Conservation (phyloP, 139 green algal genomes). For the Tetradesmus lagerheimii region DNA sequence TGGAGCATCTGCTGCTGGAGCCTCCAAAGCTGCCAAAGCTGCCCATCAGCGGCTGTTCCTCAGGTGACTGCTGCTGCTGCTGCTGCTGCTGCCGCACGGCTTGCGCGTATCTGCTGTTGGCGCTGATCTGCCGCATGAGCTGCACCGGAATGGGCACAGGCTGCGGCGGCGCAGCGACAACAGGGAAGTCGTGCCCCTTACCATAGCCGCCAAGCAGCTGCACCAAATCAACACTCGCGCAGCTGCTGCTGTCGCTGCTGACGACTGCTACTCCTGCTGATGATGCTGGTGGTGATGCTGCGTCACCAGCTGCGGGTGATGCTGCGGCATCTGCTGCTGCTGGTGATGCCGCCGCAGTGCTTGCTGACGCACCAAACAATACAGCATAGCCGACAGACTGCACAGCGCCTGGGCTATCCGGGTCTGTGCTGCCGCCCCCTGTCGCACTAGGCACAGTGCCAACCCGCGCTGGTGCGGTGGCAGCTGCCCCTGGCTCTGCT, state of each 20-base stretch:
- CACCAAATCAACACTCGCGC: too few species aligned
- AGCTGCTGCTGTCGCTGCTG: too few species aligned
- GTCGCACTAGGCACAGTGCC: too few species aligned
- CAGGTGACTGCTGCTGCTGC: neutral
- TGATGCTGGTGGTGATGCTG: neutral
- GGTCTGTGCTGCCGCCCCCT: neutral
- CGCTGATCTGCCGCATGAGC: neutral
- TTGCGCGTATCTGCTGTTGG: neutral
- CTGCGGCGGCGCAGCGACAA: too few species aligned
- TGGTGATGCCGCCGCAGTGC: too few species aligned
- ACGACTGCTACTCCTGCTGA: neutral
- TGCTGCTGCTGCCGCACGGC: neutral
- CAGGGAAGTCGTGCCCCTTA: too few species aligned
- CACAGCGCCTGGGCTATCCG: neutral
- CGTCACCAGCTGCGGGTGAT: neutral
- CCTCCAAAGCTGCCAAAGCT: neutral
- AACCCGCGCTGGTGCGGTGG: too few species aligned
- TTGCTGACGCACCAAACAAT: neutral
- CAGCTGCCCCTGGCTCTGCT: neutral
- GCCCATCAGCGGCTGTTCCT: neutral
- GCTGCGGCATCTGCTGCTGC: neutral
- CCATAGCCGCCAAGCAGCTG: too few species aligned
- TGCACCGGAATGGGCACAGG: too few species aligned
- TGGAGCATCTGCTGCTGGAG: neutral
- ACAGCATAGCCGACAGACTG: neutral